These are phyloP conservation scores for Sesbania bispinosa DNA, from an alignment of 306 rosid species.

Conservation along the genomic window DNA sequence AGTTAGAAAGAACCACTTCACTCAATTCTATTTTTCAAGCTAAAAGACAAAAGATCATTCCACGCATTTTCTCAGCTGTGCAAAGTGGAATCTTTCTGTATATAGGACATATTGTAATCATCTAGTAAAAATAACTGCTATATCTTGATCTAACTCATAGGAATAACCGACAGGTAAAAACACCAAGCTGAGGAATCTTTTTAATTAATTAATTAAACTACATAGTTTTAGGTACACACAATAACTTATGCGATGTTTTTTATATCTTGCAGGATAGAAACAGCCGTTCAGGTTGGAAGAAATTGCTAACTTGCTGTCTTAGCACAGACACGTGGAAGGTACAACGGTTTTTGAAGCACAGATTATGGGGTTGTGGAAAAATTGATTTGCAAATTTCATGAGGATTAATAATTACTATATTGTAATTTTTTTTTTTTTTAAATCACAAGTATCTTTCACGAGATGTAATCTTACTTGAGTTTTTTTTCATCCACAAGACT, in stretches of 20 bases:
- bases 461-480: no score
- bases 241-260: background rate
- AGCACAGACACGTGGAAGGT: background rate
- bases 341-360: background rate
- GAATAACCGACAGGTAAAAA: background rate
- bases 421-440: no score
- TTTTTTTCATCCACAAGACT: no score
- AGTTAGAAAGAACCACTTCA: background rate
- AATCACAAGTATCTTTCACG: no score
- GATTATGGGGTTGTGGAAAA: background rate
- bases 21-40: background rate
- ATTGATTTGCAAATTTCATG: background rate
- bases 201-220: background rate
- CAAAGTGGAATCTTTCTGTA: background rate
- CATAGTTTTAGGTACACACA: background rate
- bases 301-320: slow-evolving; percentile 36
- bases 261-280: slow-evolving; percentile 33
- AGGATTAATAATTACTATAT: background rate
- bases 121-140: background rate
- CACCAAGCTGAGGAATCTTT: background rate
- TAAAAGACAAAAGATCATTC: background rate
- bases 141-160: background rate
- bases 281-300: slow-evolving; percentile 43
- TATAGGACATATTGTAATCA: background rate
- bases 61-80: background rate